phyloP scores from a whole-genome alignment of 208 protist species.

The Trypanosoma melophagium region DNA sequence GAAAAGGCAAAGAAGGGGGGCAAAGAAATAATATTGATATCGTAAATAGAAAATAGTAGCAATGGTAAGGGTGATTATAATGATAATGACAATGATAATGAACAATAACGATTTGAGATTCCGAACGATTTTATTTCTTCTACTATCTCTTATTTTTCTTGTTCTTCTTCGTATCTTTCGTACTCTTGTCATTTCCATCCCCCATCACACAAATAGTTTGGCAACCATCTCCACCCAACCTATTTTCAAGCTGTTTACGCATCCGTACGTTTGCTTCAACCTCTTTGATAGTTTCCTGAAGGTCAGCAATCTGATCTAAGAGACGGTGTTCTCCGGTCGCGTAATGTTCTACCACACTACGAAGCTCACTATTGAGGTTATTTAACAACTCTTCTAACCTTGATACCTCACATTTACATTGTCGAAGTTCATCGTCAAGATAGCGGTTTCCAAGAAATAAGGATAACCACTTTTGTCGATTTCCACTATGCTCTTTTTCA shows the following conservation, averaged over 20 bases:
- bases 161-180: background rate
- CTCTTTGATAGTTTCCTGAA: conserved; percentile 62
- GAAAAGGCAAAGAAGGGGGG: conserved; percentile 1
- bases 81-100: too few species aligned
- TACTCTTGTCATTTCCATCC: background rate
- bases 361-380: conserved; percentile 28
- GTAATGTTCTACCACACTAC: conserved; percentile 37
- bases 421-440: conserved; percentile 16
- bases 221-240: conserved; percentile 32
- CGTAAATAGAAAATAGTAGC: background rate
- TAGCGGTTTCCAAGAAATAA: conserved; percentile 24
- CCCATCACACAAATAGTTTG: conserved; percentile 39
- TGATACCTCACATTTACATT: conserved; percentile 7
- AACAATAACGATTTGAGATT: too few species aligned
- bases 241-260: conserved; percentile 32
- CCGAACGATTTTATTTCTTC: too few species aligned
- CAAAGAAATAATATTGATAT: background rate
- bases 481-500: background rate
- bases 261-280: conserved; percentile 58
- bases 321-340: conserved; percentile 36
- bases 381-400: background rate
- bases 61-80: too few species aligned
- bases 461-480: conserved; percentile 26
- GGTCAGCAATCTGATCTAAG: conserved; percentile 42
- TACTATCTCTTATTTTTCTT: background rate